Conservation (phyloP, 805 yeast genomes). For the Myxozyma neotropica region DNA sequence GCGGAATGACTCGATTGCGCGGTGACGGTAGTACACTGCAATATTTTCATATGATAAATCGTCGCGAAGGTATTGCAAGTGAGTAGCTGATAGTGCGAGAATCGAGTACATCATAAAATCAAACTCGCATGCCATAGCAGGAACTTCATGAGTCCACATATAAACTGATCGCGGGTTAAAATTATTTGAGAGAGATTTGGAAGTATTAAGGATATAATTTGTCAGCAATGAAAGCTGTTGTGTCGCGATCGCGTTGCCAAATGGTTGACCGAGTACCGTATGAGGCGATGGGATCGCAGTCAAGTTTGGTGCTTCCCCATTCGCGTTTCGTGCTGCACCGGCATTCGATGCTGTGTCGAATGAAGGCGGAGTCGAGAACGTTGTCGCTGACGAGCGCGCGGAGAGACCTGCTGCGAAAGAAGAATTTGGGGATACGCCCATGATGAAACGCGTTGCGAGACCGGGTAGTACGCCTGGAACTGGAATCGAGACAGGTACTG, state of each 20-base stretch:
- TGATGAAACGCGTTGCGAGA: slow-evolving; percentile 28
- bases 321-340: slow-evolving; percentile 13
- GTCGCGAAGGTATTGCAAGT: slow-evolving; percentile 27
- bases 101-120: slow-evolving; percentile 33
- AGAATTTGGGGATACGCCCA: slow-evolving; percentile 7
- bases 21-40: slow-evolving; percentile 30
- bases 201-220: slow-evolving; percentile 29
- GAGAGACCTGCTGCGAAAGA: slow-evolving; percentile 30
- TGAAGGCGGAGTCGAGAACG: slow-evolving; percentile 30
- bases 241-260: slow-evolving; percentile 22
- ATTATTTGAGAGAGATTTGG: slow-evolving; percentile 27
- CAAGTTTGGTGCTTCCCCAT: slow-evolving; percentile 27
- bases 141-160: slow-evolving; percentile 34
- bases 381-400: slow-evolving; percentile 31
- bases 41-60: slow-evolving; percentile 27
- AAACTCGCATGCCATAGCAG: slow-evolving; percentile 31
- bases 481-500: slow-evolving; percentile 23
- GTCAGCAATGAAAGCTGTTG: slow-evolving; percentile 30
- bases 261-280: slow-evolving; percentile 24
- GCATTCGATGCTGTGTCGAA: slow-evolving; percentile 18
- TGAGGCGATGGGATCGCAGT: slow-evolving; percentile 30
- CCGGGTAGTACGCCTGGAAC: slow-evolving; percentile 33
- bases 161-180: slow-evolving; percentile 32
- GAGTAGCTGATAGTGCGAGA: slow-evolving; percentile 33
- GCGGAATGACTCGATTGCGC: slow-evolving; percentile 30